phyloP scores from a whole-genome alignment of 441 rosid genomes.

The Viola pubescens region DNA sequence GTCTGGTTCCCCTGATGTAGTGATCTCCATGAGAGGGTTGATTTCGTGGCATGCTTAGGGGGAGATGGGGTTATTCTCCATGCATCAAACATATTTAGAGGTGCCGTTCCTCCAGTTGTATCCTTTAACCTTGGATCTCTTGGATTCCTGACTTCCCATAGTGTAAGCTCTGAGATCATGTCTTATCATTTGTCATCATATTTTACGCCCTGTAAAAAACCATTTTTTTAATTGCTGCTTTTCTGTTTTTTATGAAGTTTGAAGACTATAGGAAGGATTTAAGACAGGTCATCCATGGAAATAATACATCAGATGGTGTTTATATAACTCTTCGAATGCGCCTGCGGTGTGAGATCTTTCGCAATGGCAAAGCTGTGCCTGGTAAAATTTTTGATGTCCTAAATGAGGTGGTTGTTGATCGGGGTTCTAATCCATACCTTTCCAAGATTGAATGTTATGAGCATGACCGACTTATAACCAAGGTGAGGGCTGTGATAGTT shows the following conservation, averaged over 20 bases:
- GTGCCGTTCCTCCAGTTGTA: constrained; percentile 91
- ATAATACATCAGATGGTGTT: constrained; percentile 75
- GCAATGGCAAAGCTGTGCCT: constrained; percentile 79
- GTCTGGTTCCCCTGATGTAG: constrained; percentile 32
- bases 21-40: constrained; percentile 95
- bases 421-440: constrained; percentile 98
- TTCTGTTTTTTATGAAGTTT: constrained; percentile 39
- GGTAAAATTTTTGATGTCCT: constrained; percentile 91
- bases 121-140: constrained; percentile 96
- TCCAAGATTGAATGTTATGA: constrained; percentile 97
- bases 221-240: constrained; percentile 3
- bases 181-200: constrained; percentile 9
- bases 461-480: constrained; percentile 89
- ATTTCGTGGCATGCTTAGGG: constrained; percentile 94
- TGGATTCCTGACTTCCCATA: constrained; percentile 94
- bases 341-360: constrained; percentile 78
- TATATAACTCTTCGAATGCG: constrained; percentile 97
- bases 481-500: constrained; percentile 41
- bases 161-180: constrained; percentile 38
- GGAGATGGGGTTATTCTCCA: constrained; percentile 98
- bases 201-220: constrained; percentile 4
- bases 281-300: constrained; percentile 79
- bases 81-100: constrained; percentile 89
- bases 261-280: constrained; percentile 76
- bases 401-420: constrained; percentile 87